Percentiles rank a stretch among this genome's conserved stretches.
These are phyloP conservation scores for Rhodotorula diobovata DNA, from an alignment of 768 basidiomycete species.

Conservation along the genomic window DNA sequence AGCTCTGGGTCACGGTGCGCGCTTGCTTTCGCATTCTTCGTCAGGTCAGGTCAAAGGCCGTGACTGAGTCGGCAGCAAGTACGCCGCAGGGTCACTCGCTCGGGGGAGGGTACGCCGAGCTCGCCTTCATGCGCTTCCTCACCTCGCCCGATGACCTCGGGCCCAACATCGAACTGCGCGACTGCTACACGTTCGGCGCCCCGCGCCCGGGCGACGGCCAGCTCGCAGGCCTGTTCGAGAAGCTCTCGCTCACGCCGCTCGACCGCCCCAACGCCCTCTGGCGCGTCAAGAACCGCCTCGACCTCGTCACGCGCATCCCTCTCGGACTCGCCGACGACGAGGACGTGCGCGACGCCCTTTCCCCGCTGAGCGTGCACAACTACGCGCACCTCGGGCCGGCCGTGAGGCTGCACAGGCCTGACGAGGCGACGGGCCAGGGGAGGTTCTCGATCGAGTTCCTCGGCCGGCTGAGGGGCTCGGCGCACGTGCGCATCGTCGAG, in stretches of 20 bases:
- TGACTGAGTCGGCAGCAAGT: too few relatives aligned
- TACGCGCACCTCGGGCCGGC: constrained; percentile 18
- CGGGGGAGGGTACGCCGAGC: constrained; percentile 15
- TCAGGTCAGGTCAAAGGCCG: too few relatives aligned
- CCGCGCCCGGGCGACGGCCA: constrained; percentile 24
- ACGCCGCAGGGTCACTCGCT: constrained; percentile 21
- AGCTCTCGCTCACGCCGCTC: constrained; percentile 8
- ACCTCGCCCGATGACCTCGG: constrained; percentile 23
- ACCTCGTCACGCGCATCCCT: constrained; percentile 24
- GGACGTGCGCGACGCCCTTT: background rate
- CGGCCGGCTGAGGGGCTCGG: too few relatives aligned
- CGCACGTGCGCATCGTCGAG: too few relatives aligned
- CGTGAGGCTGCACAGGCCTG: constrained; percentile 7
- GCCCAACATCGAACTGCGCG: background rate
- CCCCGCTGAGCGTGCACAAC: constrained; percentile 4
- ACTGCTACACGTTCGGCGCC: constrained; percentile 20
- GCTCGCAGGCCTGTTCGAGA: constrained; percentile 12
- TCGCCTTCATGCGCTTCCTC: constrained; percentile 25
- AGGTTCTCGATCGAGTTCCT: constrained; percentile 8
- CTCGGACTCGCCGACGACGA: constrained; percentile 21
- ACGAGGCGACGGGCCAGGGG: background rate
- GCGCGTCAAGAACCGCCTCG: constrained; percentile 20
- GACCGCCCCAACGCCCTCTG: constrained; percentile 30
- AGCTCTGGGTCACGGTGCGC: constrained; percentile 1
- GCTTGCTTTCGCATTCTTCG: too few relatives aligned